Evolutionary conservation across 2,329 filamentous ascomycete species (phyloP), one percentile per base, ranked within the genome.

Genomic region (Mycosphaerella sp.): DNA sequence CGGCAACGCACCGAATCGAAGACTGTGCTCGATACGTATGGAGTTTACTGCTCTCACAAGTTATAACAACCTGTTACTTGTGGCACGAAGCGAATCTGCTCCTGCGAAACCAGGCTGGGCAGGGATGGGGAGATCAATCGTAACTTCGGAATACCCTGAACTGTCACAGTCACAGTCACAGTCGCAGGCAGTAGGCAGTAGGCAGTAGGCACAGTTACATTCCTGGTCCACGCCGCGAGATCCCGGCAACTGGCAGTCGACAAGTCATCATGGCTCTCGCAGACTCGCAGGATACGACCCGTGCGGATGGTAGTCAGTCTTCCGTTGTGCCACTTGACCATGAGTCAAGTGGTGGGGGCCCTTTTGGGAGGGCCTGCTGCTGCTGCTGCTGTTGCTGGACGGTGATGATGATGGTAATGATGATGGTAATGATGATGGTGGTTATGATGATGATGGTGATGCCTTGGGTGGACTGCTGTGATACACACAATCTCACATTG

Each of bases 201-300:
- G 14, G 14, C 14, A 17, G 14, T 17, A 17, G 14, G 14, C 14
- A 17, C 14, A 17, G 14, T 17, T 17, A 17, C 14, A 17, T 1
- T 17, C 14, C 14, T 17, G 14, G 14, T 17, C 14, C 14, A 17
- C 17, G 7, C 32, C 17, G 26, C 41, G 41, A 34, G 50, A 49
- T 49, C 53, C 47, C 47, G 47, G 47, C 26, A 31, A 42, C 43
- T 42, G 53, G 53, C 53, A 50, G 43, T 31, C n/a, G 8, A 38
- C 44, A 42, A 43, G 44, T 38, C 36, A 44, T 38, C 23, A 44
- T 53, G 38, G 23, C 41, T 17, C 41, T 50, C 41, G 26, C 39
- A 21, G 21, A 17, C 48, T 32, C 48, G 26, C 26, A 29, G 26
- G 26, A 29, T 51, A 41, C 41, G 40, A 42, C 38, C 50, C 50